Evolutionary conservation across 805 yeast genomes (phyloP), one percentile per base, ranked within the genome.

Genomic region (Candida vartiovaarae): DNA sequence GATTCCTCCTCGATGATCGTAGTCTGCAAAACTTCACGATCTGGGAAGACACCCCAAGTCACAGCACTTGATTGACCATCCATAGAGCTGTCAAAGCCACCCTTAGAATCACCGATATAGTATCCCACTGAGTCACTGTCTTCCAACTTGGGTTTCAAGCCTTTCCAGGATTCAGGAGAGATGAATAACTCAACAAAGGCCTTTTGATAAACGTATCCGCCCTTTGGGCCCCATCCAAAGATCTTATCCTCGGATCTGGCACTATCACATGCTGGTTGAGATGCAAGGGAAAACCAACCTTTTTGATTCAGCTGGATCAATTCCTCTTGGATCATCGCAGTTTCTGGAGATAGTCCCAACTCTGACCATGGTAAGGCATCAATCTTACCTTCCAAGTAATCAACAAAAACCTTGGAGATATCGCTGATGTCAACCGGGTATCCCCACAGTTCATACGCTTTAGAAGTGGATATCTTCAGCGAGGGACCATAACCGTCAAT

Each of bases 11-110:
- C 98, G 23, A 91, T 97, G 61, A 91, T 88, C 0, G 98, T 91
- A 41, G 98, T 97, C 67, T 91, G 98, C 50, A 87, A 73, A 42
- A 91, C 84, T 66, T 91, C 97, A 59, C 83, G 84, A 33, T 96
- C 96, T 27, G 98, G 97, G 78, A 87, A 89, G 43, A 90, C 88
- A 50, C 98, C 98, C 98, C 98, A 91, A 20, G 98, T 91, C 44
- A 91, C 97, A 5, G 98, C 96, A 59, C 87, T 90, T 50, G 95
- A 80, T 31, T 76, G 60, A 23, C 66, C 70, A 1, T 68, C 60
- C 1, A 70, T 69, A 57, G 82, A 65, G 53, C 84, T 88, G 28
- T 71, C 67, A 49, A 86, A 80, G 8, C 63, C 55, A 1, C 82
- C 82, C 6, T 65, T 54, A 8, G 76, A 62, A 60, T 82, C 88